Percentiles rank a stretch among this genome's conserved stretches.
Evolutionary conservation across 2,329 filamentous ascomycete genomes (phyloP).

Genomic region (Curvularia spicifera): DNA sequence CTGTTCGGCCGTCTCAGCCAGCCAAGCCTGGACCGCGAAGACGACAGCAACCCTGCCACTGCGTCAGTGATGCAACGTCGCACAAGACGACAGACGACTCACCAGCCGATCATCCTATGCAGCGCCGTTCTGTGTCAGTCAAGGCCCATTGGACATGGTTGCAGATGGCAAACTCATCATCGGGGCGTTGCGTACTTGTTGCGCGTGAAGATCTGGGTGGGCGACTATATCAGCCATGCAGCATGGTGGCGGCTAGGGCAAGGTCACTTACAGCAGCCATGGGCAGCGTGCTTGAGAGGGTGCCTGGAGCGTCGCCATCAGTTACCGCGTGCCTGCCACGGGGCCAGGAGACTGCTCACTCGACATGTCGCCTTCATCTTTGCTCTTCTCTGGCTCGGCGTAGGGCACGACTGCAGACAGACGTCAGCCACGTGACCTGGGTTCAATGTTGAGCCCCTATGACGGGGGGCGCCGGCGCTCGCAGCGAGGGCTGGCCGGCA

Average conservation of each 20-base stretch:
- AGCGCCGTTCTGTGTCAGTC: constrained; percentile 28
- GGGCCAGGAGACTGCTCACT: constrained; percentile 57
- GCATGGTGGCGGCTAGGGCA: constrained; percentile 16
- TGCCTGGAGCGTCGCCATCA: constrained; percentile 51
- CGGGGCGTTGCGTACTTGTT: constrained; percentile 68
- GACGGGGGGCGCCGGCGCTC: constrained; percentile 1
- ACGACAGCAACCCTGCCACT: constrained; percentile 70
- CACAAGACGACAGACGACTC: constrained; percentile 32
- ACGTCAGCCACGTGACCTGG: constrained; percentile 41
- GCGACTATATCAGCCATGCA: constrained; percentile 37
- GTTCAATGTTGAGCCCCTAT: constrained; percentile 9
- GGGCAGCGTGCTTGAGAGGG: constrained; percentile 78
- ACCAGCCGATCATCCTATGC: constrained; percentile 69
- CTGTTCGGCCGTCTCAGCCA: constrained; percentile 73
- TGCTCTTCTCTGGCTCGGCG: constrained; percentile 73
- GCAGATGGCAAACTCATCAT: constrained; percentile 7
- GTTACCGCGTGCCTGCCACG: background rate
- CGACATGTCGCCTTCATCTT: constrained; percentile 70
- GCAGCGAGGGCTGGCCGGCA: background rate
- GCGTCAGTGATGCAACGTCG: constrained; percentile 20
- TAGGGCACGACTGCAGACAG: constrained; percentile 78
- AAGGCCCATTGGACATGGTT: constrained; percentile 9
- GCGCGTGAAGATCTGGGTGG: constrained; percentile 77
- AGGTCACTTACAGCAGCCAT: constrained; percentile 77
- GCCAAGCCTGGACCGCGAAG: constrained; percentile 77